Conservation (phyloP, 257 asterid species). For the Cordia subcordata region DNA sequence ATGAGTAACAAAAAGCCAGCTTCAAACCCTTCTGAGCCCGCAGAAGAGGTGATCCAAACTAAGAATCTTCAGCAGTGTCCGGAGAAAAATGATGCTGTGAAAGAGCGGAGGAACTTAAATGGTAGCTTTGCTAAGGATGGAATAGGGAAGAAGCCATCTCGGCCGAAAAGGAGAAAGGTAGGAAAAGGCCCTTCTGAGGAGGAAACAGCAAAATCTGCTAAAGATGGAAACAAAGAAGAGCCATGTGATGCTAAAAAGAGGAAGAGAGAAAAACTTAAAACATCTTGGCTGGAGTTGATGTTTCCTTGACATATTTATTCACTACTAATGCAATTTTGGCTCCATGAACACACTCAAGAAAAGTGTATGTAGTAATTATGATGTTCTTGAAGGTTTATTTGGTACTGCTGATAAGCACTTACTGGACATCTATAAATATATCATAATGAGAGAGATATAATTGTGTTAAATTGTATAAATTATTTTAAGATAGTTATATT, state of each 20-base stretch:
- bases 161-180: constrained; percentile 27
- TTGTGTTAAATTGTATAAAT: too few species aligned
- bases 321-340: too few species aligned
- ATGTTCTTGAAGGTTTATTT: too few species aligned
- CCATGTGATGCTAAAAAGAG: constrained; percentile 7
- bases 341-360: too few species aligned
- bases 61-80: constrained; percentile 15
- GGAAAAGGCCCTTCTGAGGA: constrained; percentile 15
- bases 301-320: constrained; percentile 20
- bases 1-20: constrained; percentile 55
- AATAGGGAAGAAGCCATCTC: constrained; percentile 16
- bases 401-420: too few species aligned
- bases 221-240: background rate
- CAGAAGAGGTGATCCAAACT: constrained; percentile 44
- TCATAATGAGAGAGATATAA: too few species aligned
- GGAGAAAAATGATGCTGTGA: constrained; percentile 4
- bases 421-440: too few species aligned
- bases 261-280: too few species aligned
- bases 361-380: too few species aligned
- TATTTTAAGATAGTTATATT: too few species aligned
- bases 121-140: constrained; percentile 17
- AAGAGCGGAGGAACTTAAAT: constrained; percentile 12
- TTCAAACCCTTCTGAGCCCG: constrained; percentile 26
- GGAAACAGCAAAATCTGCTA: constrained; percentile 4
- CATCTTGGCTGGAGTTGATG: too few species aligned